Base-by-base conservation (phyloP, 805 yeast species). In the Kodamaea neixiangensis region DNA sequence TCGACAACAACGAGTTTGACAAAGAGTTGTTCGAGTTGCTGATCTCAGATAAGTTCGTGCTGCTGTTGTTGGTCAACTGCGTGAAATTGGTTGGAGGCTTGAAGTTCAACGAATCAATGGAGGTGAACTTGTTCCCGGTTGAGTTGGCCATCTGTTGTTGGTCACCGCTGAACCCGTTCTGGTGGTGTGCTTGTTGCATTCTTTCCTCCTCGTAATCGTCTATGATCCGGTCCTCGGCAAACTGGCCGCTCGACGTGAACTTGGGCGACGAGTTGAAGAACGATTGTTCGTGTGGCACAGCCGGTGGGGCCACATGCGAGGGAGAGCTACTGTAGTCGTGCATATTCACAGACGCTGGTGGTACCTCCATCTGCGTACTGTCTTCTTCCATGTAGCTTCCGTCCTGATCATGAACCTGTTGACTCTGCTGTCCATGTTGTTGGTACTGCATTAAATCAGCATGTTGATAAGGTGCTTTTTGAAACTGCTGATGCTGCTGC, bases 361-460 rank as follows among this genome's bases (percentile, higher is more conserved):
- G 54, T 11, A 34, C 49, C 22, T 56, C 59, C 49, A 61, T 46
- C 49, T 59, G 58, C 20, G 62, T 54, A 21, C 66, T 59, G 54
- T 72, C 78, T 44, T 72, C 76, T 18, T 73, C 77, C 78, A 73
- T 73, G 54, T 60, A 72, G 54, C 71, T 64, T 48, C 62, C 71
- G 22, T 62, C 65, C 22, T 49, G 29, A 18, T 66, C 61, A 22
- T 47, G 52, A n/a, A 44, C 50, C 21, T 47, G 54, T 41, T 48
- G 50, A 17, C 38, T 47, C 18, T 39, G 29, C 14, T 46, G 49
- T 17, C 44, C 51, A 5, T 53, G 48, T 22, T 44, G 56, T 15
- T 41, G 52, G 13, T 52, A 54, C 13, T 46, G 53, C 38, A 50
- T 44, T 35, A 42, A 22, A n/a, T 10, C 17, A 10, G 34, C 18